Evolutionary conservation across 179 eudicot species (phyloP).

Genomic region (Silene noctiflora): DNA sequence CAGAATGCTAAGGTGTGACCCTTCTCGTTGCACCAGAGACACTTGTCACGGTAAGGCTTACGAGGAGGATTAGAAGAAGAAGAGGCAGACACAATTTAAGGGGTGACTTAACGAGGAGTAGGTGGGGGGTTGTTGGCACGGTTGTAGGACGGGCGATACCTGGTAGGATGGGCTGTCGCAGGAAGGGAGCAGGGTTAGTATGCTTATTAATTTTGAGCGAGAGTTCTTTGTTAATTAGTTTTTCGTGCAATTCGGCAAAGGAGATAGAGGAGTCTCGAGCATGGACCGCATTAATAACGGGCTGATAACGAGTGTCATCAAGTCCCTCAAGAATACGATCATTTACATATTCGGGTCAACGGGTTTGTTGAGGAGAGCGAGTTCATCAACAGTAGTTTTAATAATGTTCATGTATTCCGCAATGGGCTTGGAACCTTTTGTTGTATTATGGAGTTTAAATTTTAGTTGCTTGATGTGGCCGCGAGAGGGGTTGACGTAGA

Average conservation of each 20-base stretch:
- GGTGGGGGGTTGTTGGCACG: too few species aligned
- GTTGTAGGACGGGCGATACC: too few species aligned
- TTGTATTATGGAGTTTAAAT: background rate
- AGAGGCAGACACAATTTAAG: too few species aligned
- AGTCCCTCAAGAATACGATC: too few species aligned
- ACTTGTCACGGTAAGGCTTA: too few species aligned
- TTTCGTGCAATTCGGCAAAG: background rate
- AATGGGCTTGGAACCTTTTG: background rate
- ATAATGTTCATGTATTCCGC: background rate
- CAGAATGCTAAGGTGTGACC: background rate
- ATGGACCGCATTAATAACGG: background rate
- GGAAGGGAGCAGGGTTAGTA: too few species aligned
- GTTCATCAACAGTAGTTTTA: background rate
- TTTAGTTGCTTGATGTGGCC: background rate
- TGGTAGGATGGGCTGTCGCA: too few species aligned
- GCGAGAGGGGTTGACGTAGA: background rate
- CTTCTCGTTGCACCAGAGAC: background rate
- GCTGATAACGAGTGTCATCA: too few species aligned
- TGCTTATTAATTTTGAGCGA: too few species aligned
- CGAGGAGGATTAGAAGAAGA: too few species aligned
- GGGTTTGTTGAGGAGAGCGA: background rate
- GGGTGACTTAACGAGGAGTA: background rate
- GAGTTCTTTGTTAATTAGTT: background rate
- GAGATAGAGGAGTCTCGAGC: background rate
- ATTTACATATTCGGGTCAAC: background rate